Base-by-base conservation (phyloP, 352 stramenopile species). In the Phytophthora vignae region DNA sequence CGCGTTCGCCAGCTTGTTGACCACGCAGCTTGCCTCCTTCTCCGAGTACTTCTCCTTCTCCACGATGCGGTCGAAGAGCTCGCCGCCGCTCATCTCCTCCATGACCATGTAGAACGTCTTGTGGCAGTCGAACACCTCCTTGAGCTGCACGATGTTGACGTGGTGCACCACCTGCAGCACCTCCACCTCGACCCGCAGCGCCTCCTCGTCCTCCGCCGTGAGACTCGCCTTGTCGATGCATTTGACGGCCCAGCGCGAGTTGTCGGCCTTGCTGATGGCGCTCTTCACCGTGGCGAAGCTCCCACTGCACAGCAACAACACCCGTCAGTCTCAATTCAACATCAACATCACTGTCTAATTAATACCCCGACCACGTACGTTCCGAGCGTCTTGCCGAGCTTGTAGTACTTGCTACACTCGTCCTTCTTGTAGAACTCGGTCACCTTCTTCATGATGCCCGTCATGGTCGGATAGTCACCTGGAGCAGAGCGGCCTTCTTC, bases 101-200 rank as follows among this genome's bases (percentile, higher is more conserved):
- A 98, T 97, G 67, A 98, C 90, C 85, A 98, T 95, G 82, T 97
- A 96, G 52, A 98, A 95, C 22, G 88, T 96, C 64, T 95, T 94
- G 22, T 92, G 81, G 65, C 87, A 95, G 74, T 96, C 87, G 65
- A 96, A 97, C 15, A 97, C 85, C 44, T 98, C 89, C 31, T 84
- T 81, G n/a, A 98, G 76, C 44, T 83, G 79, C 54, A 98, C 90
- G 52, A 98, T 97, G 70, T 98, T 97, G 4, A 75, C 64, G 71
- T 98, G 92, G 21, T 95, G 78, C 55, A 97, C 78, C 22, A 93
- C 71, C 63, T 94, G 79, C 48, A 97, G 74, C 64, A 96, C 87
- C 49, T 95, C 81, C 40, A 96, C 89, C 70, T 97, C 91, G 15
- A 95, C 83, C 17, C 80, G 83, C 22, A 97, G 68, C 3, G 88